A percentile compares a stretch with the other conserved stretches of the same genome.
phyloP scores from a whole-genome alignment of 176 grass and related monocot genomes.

The Cymbopogon citratus region DNA sequence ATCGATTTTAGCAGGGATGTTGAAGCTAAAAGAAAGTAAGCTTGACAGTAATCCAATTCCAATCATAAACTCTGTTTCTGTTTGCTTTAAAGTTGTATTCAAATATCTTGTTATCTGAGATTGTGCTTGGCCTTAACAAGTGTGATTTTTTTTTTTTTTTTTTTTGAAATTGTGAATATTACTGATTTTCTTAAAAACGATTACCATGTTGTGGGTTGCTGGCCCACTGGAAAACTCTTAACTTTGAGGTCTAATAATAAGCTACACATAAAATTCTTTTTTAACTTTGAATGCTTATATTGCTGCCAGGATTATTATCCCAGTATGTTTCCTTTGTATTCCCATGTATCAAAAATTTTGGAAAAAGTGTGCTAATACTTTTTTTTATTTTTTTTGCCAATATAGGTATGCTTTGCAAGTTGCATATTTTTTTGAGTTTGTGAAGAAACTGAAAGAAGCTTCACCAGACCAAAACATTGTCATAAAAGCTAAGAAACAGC shows the following conservation, averaged over 20 bases:
- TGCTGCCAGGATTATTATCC: not conserved
- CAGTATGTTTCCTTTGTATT: not conserved
- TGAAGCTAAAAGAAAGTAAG: constrained; percentile 46
- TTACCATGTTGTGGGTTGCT: not conserved
- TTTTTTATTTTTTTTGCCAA: not conserved
- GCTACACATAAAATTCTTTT: not conserved
- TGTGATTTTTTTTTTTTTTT: not conserved
- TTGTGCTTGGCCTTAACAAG: not conserved
- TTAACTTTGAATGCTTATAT: not conserved
- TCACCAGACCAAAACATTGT: not conserved
- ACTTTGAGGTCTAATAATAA: not conserved
- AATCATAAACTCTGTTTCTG: not conserved
- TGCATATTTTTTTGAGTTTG: constrained; percentile 49
- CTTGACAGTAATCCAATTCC: not conserved
- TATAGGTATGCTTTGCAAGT: constrained; percentile 46
- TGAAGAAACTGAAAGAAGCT: constrained; percentile 53
- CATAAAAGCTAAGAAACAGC: not conserved
- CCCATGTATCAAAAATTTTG: not conserved
- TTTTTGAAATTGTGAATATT: not conserved
- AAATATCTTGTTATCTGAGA: not conserved
- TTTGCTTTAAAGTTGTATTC: not conserved
- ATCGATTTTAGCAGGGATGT: constrained; percentile 43
- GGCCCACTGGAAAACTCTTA: not conserved
- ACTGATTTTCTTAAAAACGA: not conserved
- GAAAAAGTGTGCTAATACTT: not conserved